Base-by-base conservation (phyloP, 805 yeast genomes). In the Brettanomyces custersianus region DNA sequence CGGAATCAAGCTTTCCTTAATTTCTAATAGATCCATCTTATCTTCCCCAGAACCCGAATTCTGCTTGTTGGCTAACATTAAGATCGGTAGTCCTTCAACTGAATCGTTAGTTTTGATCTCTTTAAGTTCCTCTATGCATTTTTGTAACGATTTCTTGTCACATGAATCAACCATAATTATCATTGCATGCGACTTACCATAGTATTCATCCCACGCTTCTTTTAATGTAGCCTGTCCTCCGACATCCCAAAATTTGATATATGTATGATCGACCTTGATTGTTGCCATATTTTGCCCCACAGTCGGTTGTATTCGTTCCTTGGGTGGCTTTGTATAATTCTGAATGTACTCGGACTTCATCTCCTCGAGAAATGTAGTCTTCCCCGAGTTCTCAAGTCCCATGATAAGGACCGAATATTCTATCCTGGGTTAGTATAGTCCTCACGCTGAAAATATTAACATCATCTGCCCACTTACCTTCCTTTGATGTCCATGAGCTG, bases 311-410 rank as follows among this genome's bases (percentile, higher is more conserved):
- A 87, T 86, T 40, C 85, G 65, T 36, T 74, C 77, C 17, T 76
- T 65, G 3, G 72, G 70, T 5, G 62, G 49, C 36, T 59, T 62
- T 36, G 66, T 71, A 21, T 70, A 65, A 30, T 60, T 64, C 33
- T 67, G 58, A 21, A 66, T 62, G 48, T 70, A 78, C 31, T 67
- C 55, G 30, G 68, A 65, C 50, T 82, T 82, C 25, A 80, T 59
- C 43, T 77, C 71, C 53, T 81, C 92, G 18, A 80, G 54, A 40
- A 80, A 70, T 0, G 90, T 82, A 11, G 97, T 92, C 55, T 90
- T 90, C 1, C 98, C 98, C 0, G 97, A 95, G 63, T 90, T 88
- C 57, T 90, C 96, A 20, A 90, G 70, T 15, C 98, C 98, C 17
- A 90, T 65, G 25, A 90, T 83, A 33, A 90, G 67, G 3, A 83